Evolutionary conservation across 495 filamentous ascomycete genomes (phyloP).

Genomic region (Hamigera avellanea): DNA sequence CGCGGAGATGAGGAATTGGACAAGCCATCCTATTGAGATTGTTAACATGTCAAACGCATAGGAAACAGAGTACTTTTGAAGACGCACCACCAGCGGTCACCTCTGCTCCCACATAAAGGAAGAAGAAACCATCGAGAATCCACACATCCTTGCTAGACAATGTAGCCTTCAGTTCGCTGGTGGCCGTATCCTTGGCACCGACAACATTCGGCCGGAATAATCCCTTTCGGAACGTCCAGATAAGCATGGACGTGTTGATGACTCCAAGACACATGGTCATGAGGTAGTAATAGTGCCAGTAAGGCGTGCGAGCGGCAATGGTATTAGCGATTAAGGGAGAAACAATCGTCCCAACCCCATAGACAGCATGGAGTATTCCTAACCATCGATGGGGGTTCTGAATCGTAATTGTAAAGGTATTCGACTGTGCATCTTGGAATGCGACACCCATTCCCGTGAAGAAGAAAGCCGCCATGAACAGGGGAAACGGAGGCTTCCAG

Average conservation of each 20-base stretch:
- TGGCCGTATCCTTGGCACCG: conserved; percentile 10
- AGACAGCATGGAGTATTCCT: conserved; percentile 44
- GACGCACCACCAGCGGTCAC: conserved; percentile 30
- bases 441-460: conserved; percentile 37
- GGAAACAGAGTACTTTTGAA: not conserved
- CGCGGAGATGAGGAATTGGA: conserved; percentile 51
- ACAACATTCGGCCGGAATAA: conserved; percentile 13
- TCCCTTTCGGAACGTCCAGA: conserved; percentile 11
- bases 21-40: conserved; percentile 46
- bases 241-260: conserved; percentile 7
- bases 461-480: conserved; percentile 38
- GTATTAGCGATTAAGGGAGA: conserved; percentile 38
- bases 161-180: conserved; percentile 10
- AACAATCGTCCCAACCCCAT: conserved; percentile 39
- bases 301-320: conserved; percentile 22
- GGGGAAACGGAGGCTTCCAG: conserved; percentile 35
- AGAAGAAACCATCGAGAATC: conserved; percentile 39
- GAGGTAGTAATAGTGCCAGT: conserved; percentile 15
- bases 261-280: conserved; percentile 7
- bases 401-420: conserved; percentile 36
- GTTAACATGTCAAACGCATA: not conserved
- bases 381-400: conserved; percentile 42
- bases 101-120: conserved; percentile 33
- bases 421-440: conserved; percentile 42
- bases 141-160: conserved; percentile 22